Conservation (phyloP, 2,329 filamentous ascomycete species). For the Ophiostoma tasmaniense region DNA sequence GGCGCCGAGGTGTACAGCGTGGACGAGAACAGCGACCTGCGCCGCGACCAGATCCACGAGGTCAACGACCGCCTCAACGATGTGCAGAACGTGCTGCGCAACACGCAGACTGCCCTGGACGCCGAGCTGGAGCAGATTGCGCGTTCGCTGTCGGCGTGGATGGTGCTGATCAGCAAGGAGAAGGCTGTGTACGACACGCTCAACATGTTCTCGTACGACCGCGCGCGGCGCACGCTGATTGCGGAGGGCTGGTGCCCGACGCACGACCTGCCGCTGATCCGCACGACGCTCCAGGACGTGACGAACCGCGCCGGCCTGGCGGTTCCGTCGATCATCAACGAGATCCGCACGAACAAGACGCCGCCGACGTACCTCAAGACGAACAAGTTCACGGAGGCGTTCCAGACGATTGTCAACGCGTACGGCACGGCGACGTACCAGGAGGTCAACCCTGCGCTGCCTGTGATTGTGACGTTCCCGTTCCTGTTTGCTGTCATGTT, state of each 20-base stretch:
- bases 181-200: conserved; percentile 95
- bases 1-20: conserved; percentile 93
- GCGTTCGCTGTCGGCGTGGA: conserved; percentile 87
- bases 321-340: conserved; percentile 97
- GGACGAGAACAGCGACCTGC: conserved; percentile 92
- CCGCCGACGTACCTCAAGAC: conserved; percentile 96
- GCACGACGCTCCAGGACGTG: conserved; percentile 89
- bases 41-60: conserved; percentile 92
- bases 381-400: conserved; percentile 96
- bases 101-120: conserved; percentile 90
- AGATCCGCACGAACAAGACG: conserved; percentile 93
- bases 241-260: conserved; percentile 97
- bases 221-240: conserved; percentile 89
- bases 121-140: conserved; percentile 91
- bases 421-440: conserved; percentile 97
- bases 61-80: conserved; percentile 91
- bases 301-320: conserved; percentile 92
- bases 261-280: conserved; percentile 79
- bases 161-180: conserved; percentile 96
- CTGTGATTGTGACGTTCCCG: conserved; percentile 96
- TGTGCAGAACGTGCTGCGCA: conserved; percentile 82
- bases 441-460: conserved; percentile 92
- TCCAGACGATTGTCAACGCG: conserved; percentile 98
- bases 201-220: conserved; percentile 94
- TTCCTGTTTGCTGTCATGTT: conserved; percentile 99